These are phyloP conservation scores for Nymphaea colorata DNA, from an alignment of 164 flowering plant genomes.

Conservation along the genomic window DNA sequence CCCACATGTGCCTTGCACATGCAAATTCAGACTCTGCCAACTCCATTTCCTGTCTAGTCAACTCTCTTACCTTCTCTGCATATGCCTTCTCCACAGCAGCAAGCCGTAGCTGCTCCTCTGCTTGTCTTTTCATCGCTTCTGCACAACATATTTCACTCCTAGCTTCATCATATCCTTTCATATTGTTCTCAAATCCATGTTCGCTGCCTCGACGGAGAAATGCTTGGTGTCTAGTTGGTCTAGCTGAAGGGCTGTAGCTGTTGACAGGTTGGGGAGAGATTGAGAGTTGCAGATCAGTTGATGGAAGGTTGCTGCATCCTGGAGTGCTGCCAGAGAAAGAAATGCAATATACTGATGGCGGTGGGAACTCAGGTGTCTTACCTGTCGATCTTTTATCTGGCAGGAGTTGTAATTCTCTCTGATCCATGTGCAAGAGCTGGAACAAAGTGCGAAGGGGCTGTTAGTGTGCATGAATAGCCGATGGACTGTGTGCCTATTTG, in stretches of 20 bases:
- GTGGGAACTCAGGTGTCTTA: constrained; percentile 5
- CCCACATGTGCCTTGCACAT: constrained; percentile 72
- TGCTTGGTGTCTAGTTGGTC: constrained; percentile 5
- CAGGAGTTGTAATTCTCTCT: constrained; percentile 51
- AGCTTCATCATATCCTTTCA: constrained; percentile 2
- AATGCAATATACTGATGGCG: constrained; percentile 2
- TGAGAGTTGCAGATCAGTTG: constrained; percentile 66
- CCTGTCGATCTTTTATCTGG: constrained; percentile 29
- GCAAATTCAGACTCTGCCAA: constrained; percentile 82
- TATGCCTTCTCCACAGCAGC: constrained; percentile 88
- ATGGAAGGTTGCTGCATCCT: constrained; percentile 14
- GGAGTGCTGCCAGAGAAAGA: constrained; percentile 6
- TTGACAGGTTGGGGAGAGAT: constrained; percentile 37
- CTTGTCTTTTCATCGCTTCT: constrained; percentile 68
- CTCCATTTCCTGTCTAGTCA: constrained; percentile 82
- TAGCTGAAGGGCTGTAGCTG: background rate
- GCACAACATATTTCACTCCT: constrained; percentile 16
- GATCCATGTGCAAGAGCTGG: constrained; percentile 7
- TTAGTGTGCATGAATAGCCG: background rate
- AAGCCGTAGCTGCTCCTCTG: constrained; percentile 73
- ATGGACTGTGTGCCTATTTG: background rate
- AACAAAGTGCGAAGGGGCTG: background rate
- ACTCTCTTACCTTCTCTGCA: constrained; percentile 83
- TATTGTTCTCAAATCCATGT: background rate
- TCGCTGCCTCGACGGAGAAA: background rate